Evolutionary conservation across 1,284 basidiomycete species (phyloP), one percentile per base, ranked within the genome.

Genomic region (Sanghuangporus weigelae): DNA sequence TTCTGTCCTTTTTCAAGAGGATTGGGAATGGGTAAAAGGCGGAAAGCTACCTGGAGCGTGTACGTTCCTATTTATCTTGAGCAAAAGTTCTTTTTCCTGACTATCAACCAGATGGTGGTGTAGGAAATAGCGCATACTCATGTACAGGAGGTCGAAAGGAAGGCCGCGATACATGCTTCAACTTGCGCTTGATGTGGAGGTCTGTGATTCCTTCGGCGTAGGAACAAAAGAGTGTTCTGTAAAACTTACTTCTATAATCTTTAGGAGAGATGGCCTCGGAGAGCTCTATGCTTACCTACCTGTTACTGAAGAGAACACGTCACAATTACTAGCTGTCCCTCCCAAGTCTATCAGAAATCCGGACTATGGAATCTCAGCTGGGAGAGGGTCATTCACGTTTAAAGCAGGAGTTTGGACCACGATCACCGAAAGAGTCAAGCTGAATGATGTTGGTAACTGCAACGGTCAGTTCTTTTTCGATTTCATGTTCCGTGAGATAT

Each of bases 381-480:
- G 71, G 4, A 63, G 70, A 38, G 72, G 72, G 2, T 53, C 69
- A 3, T 72, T 69, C 49, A 62, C 21, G 5, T 74, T 72, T 55
- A 44, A 50, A n/a, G 55, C 68, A 11, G 73, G 72, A 1, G 44
- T 66, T 46, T 81, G 79, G 79, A 73, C 70, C 16, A 75, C 73
- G 2, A 71, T 80, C 38, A 69, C 74, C 5, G 73, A 78, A 63
- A 69, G 77, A 48, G 69, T 79, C 53, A 75, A 73, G 67, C 68
- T 79, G 57, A 81, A 81, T 70, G 73, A 75, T 54, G 68, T 72
- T 26, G 76, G 75, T 7, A 63, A 68, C 48, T 67, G 72, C 7
- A 67, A 73, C 50, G 60, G 62, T 62, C 14, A 1, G 55, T 36
- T 23, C 35, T 35, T 7, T 26, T 57, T 44, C 2, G 10, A 23